A percentile compares a stretch with the other conserved stretches of the same genome.
Conservation (phyloP, 768 basidiomycete genomes). For the Boletellus ananiceps region DNA sequence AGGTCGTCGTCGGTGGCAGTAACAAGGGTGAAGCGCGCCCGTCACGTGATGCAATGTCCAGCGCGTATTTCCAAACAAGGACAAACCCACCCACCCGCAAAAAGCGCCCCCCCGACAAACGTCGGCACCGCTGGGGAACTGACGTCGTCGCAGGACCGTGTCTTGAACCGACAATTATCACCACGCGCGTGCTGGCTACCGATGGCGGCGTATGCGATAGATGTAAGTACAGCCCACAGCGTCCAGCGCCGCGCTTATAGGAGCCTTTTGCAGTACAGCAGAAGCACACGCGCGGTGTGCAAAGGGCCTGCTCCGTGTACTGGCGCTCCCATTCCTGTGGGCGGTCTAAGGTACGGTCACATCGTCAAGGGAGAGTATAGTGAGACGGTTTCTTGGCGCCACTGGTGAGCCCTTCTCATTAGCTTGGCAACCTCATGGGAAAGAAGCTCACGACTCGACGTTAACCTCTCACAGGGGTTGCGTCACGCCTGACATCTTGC, state of each 20-base stretch:
- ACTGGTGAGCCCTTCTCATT: constrained; percentile 49
- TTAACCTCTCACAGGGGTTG: constrained; percentile 52
- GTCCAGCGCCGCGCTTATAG: constrained; percentile 2
- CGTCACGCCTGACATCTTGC: constrained; percentile 56
- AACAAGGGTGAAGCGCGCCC: constrained; percentile 3
- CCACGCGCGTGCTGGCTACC: neutral
- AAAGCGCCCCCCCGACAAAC: neutral
- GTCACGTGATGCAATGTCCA: constrained; percentile 20
- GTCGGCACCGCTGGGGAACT: neutral
- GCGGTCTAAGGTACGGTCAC: constrained; percentile 63
- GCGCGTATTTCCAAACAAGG: constrained; percentile 22
- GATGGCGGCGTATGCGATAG: constrained; percentile 29
- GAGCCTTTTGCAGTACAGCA: constrained; percentile 56
- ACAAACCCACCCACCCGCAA: constrained; percentile 15
- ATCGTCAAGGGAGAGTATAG: constrained; percentile 43
- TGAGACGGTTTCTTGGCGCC: constrained; percentile 69
- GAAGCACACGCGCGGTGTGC: constrained; percentile 64
- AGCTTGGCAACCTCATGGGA: constrained; percentile 5
- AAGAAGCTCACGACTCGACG: constrained; percentile 14
- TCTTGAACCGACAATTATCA: neutral
- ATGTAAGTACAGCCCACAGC: constrained; percentile 17
- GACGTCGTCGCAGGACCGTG: neutral
- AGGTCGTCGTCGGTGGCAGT: neutral
- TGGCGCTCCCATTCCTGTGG: constrained; percentile 47
- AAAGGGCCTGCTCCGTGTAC: constrained; percentile 60